A percentile compares a stretch with the other conserved stretches of the same genome.
Evolutionary conservation across 78 protist species (phyloP).

Genomic region (Dictyostelium purpureum): DNA sequence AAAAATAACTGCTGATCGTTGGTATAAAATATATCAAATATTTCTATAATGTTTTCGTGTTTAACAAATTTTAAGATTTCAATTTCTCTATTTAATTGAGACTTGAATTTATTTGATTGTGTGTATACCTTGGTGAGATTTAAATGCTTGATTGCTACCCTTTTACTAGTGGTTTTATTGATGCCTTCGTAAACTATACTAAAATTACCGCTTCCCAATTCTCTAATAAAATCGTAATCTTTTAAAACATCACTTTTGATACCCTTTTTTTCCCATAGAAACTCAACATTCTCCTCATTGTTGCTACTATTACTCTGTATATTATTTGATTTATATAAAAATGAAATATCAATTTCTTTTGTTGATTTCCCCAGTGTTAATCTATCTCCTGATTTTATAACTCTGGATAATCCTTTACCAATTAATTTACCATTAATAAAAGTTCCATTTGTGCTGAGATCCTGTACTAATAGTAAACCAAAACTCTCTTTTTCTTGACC

Average conservation of each 20-base stretch:
- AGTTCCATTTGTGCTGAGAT: constrained; percentile 20
- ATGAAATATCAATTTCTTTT: constrained; percentile 7
- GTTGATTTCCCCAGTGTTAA: constrained; percentile 1
- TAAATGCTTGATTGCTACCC: constrained; percentile 18
- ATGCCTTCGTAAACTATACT: constrained; percentile 38
- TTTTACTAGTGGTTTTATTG: not conserved
- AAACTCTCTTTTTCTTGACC: too few relatives aligned
- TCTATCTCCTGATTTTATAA: not conserved
- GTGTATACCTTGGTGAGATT: not conserved
- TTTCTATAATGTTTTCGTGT: constrained; percentile 26
- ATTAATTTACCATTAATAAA: constrained; percentile 33
- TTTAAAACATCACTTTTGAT: not conserved
- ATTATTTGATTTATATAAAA: not conserved
- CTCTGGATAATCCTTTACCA: not conserved
- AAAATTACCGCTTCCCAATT: constrained; percentile 41
- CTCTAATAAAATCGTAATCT: constrained; percentile 60
- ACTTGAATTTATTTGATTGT: not conserved
- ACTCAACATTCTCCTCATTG: not conserved
- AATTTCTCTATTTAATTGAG: constrained; percentile 44
- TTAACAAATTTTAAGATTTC: constrained; percentile 18
- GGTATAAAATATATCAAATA: constrained; percentile 42
- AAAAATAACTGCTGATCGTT: constrained; percentile 30
- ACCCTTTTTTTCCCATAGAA: constrained; percentile 10
- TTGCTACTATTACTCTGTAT: not conserved
- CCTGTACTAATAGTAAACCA: constrained; percentile 8